phyloP scores from a whole-genome alignment of 495 filamentous ascomycete species.

The Thermochaetoides thermophila region DNA sequence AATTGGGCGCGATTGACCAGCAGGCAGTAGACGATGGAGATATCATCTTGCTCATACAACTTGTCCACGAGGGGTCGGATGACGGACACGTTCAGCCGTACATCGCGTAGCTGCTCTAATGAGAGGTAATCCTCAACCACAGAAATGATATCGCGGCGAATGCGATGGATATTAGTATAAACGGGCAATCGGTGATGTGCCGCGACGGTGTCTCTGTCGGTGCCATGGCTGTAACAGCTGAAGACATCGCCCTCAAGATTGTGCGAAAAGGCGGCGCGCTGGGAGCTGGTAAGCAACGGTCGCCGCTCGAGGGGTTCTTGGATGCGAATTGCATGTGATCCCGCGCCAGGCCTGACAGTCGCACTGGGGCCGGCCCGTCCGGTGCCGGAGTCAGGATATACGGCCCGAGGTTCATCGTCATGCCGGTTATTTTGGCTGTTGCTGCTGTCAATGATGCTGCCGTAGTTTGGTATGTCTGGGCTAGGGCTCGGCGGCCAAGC shows the following conservation, averaged over 20 bases:
- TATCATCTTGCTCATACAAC: slow-evolving; percentile 51
- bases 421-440: not conserved
- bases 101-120: slow-evolving; percentile 49
- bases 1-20: slow-evolving; percentile 59
- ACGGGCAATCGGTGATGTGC: slow-evolving; percentile 32
- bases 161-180: slow-evolving; percentile 38
- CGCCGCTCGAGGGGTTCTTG: slow-evolving; percentile 17
- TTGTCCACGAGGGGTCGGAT: slow-evolving; percentile 56
- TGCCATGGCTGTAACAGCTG: slow-evolving; percentile 11
- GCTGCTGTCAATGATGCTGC: not conserved
- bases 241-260: slow-evolving; percentile 15
- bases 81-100: slow-evolving; percentile 55
- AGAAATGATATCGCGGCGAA: slow-evolving; percentile 35
- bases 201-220: slow-evolving; percentile 9
- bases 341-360: no score
- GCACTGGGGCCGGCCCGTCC: no score
- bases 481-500: not conserved
- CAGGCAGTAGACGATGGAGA: slow-evolving; percentile 54
- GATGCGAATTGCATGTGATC: slow-evolving; percentile 19
- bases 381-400: no score
- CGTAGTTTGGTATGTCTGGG: not conserved
- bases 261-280: slow-evolving; percentile 15
- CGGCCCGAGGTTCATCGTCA: no score
- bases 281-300: slow-evolving; percentile 13
- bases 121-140: slow-evolving; percentile 40